These are phyloP conservation scores for Chlorella sp. DNA, from an alignment of 139 green algal genomes.

Conservation along the genomic window DNA sequence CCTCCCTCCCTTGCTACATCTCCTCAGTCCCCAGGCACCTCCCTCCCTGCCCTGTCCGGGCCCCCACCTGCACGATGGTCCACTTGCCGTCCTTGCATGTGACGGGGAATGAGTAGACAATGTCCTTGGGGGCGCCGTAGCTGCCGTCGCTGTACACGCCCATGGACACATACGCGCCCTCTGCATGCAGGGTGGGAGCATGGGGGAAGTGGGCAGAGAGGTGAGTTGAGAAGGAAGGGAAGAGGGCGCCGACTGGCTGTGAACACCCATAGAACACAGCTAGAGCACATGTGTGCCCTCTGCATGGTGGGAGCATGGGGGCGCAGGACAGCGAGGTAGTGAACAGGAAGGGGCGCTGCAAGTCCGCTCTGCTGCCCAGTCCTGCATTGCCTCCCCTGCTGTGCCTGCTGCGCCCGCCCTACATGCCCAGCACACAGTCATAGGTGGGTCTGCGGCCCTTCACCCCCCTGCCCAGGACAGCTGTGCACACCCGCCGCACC, in stretches of 20 bases:
- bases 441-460: too few relatives aligned
- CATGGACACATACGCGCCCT: conserved; percentile 86
- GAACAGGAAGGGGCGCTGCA: background rate
- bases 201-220: background rate
- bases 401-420: too few relatives aligned
- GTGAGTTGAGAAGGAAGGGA: background rate
- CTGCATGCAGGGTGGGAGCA: background rate
- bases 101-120: conserved; percentile 92
- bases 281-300: background rate
- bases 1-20: too few relatives aligned
- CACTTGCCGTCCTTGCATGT: conserved; percentile 89
- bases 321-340: background rate
- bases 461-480: too few relatives aligned
- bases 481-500: too few relatives aligned
- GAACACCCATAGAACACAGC: background rate
- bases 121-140: conserved; percentile 78
- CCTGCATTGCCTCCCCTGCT: too few relatives aligned
- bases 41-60: background rate
- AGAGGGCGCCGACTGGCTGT: background rate
- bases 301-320: background rate
- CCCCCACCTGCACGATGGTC: conserved; percentile 85
- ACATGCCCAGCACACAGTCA: too few relatives aligned
- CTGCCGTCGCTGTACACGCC: conserved; percentile 88
- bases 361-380: too few relatives aligned
- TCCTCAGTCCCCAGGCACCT: background rate